Evolutionary conservation across 495 filamentous ascomycete genomes (phyloP).

Genomic region (Aspergillus homomorphus): DNA sequence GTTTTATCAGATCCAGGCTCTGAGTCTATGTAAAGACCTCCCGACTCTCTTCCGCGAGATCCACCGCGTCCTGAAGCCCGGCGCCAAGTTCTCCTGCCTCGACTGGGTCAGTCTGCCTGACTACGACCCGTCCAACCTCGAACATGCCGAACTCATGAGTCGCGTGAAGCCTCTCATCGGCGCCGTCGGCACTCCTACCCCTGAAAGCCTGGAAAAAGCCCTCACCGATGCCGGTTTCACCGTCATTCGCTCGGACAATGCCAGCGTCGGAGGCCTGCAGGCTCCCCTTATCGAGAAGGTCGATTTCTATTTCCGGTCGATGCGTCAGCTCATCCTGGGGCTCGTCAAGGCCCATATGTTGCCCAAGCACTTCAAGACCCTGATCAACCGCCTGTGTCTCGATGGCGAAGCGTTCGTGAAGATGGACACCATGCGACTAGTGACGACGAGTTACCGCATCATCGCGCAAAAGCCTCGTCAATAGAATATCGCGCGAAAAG

Average conservation of each 20-base stretch:
- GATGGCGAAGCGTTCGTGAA: conserved; percentile 61
- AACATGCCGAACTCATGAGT: conserved; percentile 56
- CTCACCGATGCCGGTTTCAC: conserved; percentile 52
- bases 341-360: conserved; percentile 51
- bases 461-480: conserved; percentile 55
- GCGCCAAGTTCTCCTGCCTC: conserved; percentile 53
- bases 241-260: conserved; percentile 53
- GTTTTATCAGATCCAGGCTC: conserved; percentile 64
- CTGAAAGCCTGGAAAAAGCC: conserved; percentile 48
- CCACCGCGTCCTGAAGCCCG: conserved; percentile 56
- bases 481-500: background rate
- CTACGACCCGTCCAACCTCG: conserved; percentile 52
- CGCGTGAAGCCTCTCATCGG: conserved; percentile 62
- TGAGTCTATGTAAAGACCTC: conserved; percentile 58
- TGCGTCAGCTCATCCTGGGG: conserved; percentile 51
- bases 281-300: conserved; percentile 59
- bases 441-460: conserved; percentile 60
- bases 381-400: conserved; percentile 59
- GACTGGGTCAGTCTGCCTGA: conserved; percentile 59
- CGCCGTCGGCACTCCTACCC: conserved; percentile 61
- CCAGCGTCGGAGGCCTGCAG: conserved; percentile 56
- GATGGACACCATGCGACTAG: conserved; percentile 59
- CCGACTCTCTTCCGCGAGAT: conserved; percentile 51
- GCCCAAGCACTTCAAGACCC: conserved; percentile 58
- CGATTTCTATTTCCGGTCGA: conserved; percentile 57